These are phyloP conservation scores for Bidens hawaiensis DNA, from an alignment of 140 eudicot genomes.

Conservation along the genomic window DNA sequence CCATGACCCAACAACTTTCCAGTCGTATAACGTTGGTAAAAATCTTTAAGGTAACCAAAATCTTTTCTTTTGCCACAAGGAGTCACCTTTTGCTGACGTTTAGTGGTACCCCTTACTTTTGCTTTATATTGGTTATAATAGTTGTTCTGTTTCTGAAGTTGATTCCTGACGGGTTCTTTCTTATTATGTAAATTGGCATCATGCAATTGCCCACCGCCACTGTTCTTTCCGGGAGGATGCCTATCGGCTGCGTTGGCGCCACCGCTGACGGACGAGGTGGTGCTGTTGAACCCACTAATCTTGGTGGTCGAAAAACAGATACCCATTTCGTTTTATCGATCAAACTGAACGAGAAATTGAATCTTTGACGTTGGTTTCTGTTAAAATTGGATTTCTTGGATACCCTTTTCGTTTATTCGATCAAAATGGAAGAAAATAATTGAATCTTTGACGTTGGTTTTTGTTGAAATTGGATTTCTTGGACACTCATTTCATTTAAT, in stretches of 20 bases:
- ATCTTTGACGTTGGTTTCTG: no score
- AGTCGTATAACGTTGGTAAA: constrained; percentile 52
- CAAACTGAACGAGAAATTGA: constrained; percentile 2
- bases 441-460: no score
- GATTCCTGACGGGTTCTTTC: constrained; percentile 7
- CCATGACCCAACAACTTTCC: constrained; percentile 97
- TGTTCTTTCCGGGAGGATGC: no score
- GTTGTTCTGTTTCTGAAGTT: constrained; percentile 13
- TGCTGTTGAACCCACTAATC: constrained; percentile 28
- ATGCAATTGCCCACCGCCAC: constrained; percentile 2
- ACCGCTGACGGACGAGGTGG: constrained; percentile 9
- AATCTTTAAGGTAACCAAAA: constrained; percentile 91
- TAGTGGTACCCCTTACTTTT: constrained; percentile 6
- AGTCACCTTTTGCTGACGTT: constrained; percentile 24
- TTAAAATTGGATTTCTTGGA: no score
- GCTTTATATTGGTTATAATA: constrained; percentile 3
- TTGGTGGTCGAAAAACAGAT: constrained; percentile 32
- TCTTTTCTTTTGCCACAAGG: constrained; percentile 96
- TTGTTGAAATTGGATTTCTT: no score
- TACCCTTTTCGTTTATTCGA: no score
- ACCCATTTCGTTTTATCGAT: constrained; percentile 12
- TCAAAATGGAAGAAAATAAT: no score
- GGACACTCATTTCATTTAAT: no score
- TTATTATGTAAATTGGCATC: neutral
- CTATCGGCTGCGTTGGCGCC: neutral